Evolutionary conservation across 345 rosid genomes (phyloP).

Genomic region (Populus alba): DNA sequence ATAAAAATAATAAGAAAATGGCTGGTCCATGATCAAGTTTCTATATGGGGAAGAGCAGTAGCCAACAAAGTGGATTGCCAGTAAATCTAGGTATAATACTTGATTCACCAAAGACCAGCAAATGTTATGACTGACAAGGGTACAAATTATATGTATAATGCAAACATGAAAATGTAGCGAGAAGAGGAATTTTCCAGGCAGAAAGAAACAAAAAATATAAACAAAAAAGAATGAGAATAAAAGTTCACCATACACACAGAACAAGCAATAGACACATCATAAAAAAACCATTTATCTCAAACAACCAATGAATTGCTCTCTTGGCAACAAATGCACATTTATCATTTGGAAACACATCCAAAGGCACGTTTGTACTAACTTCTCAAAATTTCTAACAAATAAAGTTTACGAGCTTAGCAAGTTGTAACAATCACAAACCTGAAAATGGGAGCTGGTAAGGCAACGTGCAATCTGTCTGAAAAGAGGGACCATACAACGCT

Average conservation of each 20-base stretch:
- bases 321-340: background rate
- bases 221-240: background rate
- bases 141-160: background rate
- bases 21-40: background rate
- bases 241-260: background rate
- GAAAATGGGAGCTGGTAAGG: conserved; percentile 85
- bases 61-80: background rate
- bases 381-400: background rate
- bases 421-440: conserved; percentile 42
- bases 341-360: background rate
- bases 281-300: background rate
- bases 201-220: background rate
- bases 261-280: background rate
- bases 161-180: background rate
- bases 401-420: background rate
- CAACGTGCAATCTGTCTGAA: conserved; percentile 79
- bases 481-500: conserved; percentile 79
- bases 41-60: background rate
- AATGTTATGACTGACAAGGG: background rate
- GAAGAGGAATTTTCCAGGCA: background rate
- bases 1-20: background rate
- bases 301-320: background rate
- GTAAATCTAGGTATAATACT: background rate
- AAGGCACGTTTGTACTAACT: background rate
- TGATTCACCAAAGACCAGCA: background rate